Evolutionary conservation across 371 early-diverging fungal species (phyloP), one percentile per base, ranked within the genome.

Genomic region (Chytridiales sp.): DNA sequence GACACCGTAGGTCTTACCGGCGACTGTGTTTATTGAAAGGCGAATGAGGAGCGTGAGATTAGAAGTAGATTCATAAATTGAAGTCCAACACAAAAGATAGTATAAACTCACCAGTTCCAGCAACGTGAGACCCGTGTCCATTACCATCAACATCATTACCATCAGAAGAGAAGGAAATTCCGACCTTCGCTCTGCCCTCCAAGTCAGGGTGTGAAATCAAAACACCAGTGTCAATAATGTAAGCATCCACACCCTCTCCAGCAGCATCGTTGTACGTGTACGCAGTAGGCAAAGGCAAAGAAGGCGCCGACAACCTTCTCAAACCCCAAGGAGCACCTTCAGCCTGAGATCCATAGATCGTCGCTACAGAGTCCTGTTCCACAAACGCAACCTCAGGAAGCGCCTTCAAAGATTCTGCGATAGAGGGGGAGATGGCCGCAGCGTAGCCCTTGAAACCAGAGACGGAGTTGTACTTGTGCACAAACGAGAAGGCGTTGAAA

Each of bases 21-120:
- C 92, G 55, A 88, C 84, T 29, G 85, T 86, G 53, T 88, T 88
- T 40, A 88, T 81, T 29, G 85, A 86, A 58, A 88, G 89, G 24
- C 17, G 6, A 21, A 11, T 4, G 90, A 87, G 50, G 81, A 79
- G 44, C 44, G 38, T 66, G 54, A 27, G 30, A 50, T 9, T 8
- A 9, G 39, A 50, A 9, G 21, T 24, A 27, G 8, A 8, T 50
- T 50, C 6, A 19, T 26, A 47, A 47, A 47, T 19, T 19, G 47
- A 11, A 17, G 11, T 47, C 9, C 11, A 47, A 47, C 11, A 47
- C 47, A 47, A n/a, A 11, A 11, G n/a, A n/a, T 11, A 38, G 39
- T 11, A 38, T 9, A 38, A 38, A n/a, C 22, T n/a, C n/a, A n/a
- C n/a, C n/a, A n/a, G n/a, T n/a, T n/a, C n/a, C 39, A 39, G 39